Percentiles rank a stretch among this genome's conserved stretches.
Conservation (phyloP, 768 basidiomycete genomes). For the Gloeophyllum trabeum region DNA sequence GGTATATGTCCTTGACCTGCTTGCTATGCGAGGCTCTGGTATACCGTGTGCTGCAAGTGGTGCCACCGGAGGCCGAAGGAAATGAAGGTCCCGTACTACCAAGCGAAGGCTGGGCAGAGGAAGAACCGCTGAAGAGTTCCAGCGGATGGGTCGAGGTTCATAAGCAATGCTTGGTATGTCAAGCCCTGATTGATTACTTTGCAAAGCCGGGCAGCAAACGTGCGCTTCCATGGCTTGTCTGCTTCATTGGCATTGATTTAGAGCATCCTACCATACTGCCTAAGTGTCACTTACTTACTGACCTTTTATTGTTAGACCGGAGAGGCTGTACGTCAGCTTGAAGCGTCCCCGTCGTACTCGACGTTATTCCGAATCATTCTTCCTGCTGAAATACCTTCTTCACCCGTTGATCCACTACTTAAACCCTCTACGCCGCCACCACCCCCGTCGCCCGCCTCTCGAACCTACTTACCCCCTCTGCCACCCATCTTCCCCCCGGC, state of each 20-base stretch:
- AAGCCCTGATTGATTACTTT: conserved; percentile 3
- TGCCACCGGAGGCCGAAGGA: conserved; percentile 44
- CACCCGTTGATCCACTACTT: conserved; percentile 1
- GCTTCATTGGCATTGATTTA: too few species aligned
- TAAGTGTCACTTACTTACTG: conserved; percentile 3
- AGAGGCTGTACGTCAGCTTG: conserved; percentile 12
- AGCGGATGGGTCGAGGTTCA: conserved; percentile 70
- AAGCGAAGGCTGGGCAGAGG: conserved; percentile 68
- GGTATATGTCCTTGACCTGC: conserved; percentile 58
- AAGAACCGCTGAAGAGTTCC: conserved; percentile 53
- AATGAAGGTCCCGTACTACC: conserved; percentile 59
- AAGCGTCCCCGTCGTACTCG: conserved; percentile 24
- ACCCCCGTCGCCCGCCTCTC: conserved; percentile 4
- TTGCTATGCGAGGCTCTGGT: conserved; percentile 51
- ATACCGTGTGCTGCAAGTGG: conserved; percentile 60
- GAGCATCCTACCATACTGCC: too few species aligned
- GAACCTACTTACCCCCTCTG: conserved; percentile 37
- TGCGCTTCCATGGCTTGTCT: too few species aligned
- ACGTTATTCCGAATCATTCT: conserved; percentile 16
- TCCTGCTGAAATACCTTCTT: conserved; percentile 8
- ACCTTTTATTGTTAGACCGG: conserved; percentile 11
- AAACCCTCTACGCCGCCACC: conserved; percentile 4
- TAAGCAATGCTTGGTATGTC: conserved; percentile 55
- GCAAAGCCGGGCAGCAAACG: conserved; percentile 2
- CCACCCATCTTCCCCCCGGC: conserved; percentile 61